Evolutionary conservation across 73 alveolate genomes (phyloP).

Genomic region (Blepharisma japonicum): DNA sequence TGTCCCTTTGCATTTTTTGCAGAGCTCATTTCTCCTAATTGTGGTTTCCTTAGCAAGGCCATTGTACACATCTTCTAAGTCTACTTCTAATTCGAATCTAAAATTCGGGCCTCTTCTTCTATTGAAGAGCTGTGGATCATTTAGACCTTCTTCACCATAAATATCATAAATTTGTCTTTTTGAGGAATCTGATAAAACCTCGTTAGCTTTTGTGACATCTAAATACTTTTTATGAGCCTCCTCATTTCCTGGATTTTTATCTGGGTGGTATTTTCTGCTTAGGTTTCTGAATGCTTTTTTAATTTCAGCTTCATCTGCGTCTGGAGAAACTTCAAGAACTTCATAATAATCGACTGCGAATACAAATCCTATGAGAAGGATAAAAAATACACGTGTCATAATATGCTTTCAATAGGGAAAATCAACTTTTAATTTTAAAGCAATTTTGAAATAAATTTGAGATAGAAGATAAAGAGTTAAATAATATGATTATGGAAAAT

Average conservation of each 20-base stretch:
- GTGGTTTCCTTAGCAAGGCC: slow-evolving; percentile 75
- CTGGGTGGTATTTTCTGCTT: slow-evolving; percentile 86
- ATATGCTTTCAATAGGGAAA: too few species aligned
- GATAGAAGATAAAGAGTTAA: too few species aligned
- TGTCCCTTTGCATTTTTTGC: slow-evolving; percentile 92
- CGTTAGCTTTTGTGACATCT: slow-evolving; percentile 83
- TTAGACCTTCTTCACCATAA: slow-evolving; percentile 91
- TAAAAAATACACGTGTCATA: too few species aligned
- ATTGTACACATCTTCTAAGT: slow-evolving; percentile 86
- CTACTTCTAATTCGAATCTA: slow-evolving; percentile 70
- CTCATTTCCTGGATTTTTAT: slow-evolving; percentile 79
- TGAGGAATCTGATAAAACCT: slow-evolving; percentile 86
- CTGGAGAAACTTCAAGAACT: slow-evolving; percentile 63
- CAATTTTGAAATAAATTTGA: too few species aligned
- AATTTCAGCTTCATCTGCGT: slow-evolving; percentile 83
- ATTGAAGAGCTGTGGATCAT: slow-evolving; percentile 60
- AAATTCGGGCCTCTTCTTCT: slow-evolving; percentile 89
- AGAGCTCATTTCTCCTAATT: slow-evolving; percentile 73
- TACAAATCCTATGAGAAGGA: too few species aligned
- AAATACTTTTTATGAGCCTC: slow-evolving; percentile 71
- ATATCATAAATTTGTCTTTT: slow-evolving; percentile 81
- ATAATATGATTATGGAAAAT: too few species aligned
- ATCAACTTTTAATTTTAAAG: too few species aligned
- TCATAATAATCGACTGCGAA: slow-evolving; percentile 68
- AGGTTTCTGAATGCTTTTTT: slow-evolving; percentile 84